Evolutionary conservation across 1,284 basidiomycete species (phyloP), one percentile per base, ranked within the genome.

Genomic region (Dichomitus squalens): DNA sequence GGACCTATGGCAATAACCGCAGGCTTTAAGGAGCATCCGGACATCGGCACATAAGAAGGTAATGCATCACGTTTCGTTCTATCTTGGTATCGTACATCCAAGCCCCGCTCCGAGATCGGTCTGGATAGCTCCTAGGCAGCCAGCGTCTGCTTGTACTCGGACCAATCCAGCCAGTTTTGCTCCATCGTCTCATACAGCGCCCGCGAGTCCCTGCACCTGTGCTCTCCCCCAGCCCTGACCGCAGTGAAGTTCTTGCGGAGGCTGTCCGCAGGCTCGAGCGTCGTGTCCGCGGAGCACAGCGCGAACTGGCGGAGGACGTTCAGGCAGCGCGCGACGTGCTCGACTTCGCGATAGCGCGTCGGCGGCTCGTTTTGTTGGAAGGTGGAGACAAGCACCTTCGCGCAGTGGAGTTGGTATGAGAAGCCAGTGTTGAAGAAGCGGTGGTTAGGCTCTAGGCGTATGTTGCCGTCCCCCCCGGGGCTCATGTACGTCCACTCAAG

Each of bases 211-310:
- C 58, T 52, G 29, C 65, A 64, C 23, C 36, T 23, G 25, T 52
- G 55, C 23, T 60, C 61, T 3, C 52, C 59, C 5, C 53, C 54
- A 2, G 29, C 41, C 33, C 63, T 52, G 21, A 50, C 57, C 29
- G 52, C 47, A 14, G 58, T 60, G 35, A 50, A 38, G 49, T 65
- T 65, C 18, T 61, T 52, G 31, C 48, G 20, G 18, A 66, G 49
- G 18, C 53, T 53, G 31, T 63, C 55, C 4, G 59, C 68, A 1
- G 71, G 66, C 54, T 75, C 74, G 21, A 75, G 66, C 12, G 73
- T 72, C n/a, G 65, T 63, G 55, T 75, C 72, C 38, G 72, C 70
- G 7, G 66, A 63, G 60, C 73, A 75, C 25, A 75, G 63, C 16
- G 71, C 66, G 21, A 67, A 62, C 56, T 75, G 73, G 11, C 73